Conservation (phyloP, 192 early-diverging fungal species). For the Coemansia sp. region DNA sequence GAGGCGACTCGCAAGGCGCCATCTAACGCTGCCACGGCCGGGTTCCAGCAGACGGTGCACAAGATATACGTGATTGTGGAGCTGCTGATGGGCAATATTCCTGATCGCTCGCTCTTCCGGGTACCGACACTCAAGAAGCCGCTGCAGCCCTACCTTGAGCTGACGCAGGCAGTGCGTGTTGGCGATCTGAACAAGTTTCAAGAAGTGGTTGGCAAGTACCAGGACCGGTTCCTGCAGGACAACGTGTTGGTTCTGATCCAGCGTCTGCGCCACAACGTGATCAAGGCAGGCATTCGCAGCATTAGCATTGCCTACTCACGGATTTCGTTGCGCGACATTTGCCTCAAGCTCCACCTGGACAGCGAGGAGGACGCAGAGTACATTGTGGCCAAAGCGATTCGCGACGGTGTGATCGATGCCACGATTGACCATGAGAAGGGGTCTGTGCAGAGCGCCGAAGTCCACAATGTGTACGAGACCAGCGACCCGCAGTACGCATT, state of each 20-base stretch:
- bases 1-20: slow-evolving; percentile 97
- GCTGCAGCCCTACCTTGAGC: slow-evolving; percentile 87
- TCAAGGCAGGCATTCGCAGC: slow-evolving; percentile 98
- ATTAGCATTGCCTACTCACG: slow-evolving; percentile 94
- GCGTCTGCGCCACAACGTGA: slow-evolving; percentile 97
- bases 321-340: slow-evolving; percentile 93
- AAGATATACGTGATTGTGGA: slow-evolving; percentile 98
- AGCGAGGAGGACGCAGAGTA: slow-evolving; percentile 99
- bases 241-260: slow-evolving; percentile 87
- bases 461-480: slow-evolving; percentile 92
- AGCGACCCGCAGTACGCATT: slow-evolving; percentile 95
- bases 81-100: slow-evolving; percentile 97
- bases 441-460: slow-evolving; percentile 90
- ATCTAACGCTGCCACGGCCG: slow-evolving; percentile 75
- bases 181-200: slow-evolving; percentile 95
- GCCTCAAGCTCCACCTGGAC: slow-evolving; percentile 94
- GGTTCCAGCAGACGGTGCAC: slow-evolving; percentile 93
- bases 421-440: slow-evolving; percentile 91
- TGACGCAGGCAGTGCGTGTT: slow-evolving; percentile 94
- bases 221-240: slow-evolving; percentile 76
- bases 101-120: slow-evolving; percentile 90
- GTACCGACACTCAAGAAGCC: slow-evolving; percentile 79
- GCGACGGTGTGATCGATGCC: slow-evolving; percentile 99
- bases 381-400: slow-evolving; percentile 97
- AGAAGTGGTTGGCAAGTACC: slow-evolving; percentile 72